Base-by-base conservation (phyloP, 305 asterid species). In the Solanum hybrid region DNA sequence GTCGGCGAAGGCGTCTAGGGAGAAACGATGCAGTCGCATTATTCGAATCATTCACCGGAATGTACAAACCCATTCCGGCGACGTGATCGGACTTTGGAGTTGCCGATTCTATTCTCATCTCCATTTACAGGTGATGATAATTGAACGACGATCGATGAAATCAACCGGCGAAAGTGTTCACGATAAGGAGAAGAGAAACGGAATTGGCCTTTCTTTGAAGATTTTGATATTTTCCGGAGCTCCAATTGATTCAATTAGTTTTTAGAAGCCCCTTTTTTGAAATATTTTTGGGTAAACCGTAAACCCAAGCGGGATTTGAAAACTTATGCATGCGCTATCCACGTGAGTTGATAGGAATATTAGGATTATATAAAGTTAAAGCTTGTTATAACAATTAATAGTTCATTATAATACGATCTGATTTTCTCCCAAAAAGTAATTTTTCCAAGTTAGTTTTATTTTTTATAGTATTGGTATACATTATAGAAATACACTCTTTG, bases 1-100 rank as follows among this genome's bases (percentile, higher is more conserved):
- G 90, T 14, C 89, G 92, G 79, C 89, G 90, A 36, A 92, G 90
- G 20, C 92, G 91, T 27, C 38, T 33, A 1, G 93, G 92, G 9
- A 92, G 45, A 12, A 13, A 80, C 17, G 75, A 51, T 15, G 89
- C 36, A 27, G 89, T 68, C 24, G 87, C 29, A 20, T 88, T 6
- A 20, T 87, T 65, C 10, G 88, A 90, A 17, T 87, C 91, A 36
- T 80, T 89, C 36, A 3, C 79, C 92, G 92, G 91, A 88, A 91
- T 88, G 77, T 89, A 70, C 82, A 92, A 83, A 22, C 89, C 80
- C 39, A 68, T 87, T 91, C 88, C 90, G 86, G 75, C 20, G n/a
- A 76, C 75, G 26, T 34, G 13, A 57, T 88, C 90, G n/a, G 90
- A 31, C 4, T 76, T 81, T 20, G 90, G 87, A 51, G 77, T 29